phyloP scores from a whole-genome alignment of 805 yeast species.

The Spathaspora girioi region DNA sequence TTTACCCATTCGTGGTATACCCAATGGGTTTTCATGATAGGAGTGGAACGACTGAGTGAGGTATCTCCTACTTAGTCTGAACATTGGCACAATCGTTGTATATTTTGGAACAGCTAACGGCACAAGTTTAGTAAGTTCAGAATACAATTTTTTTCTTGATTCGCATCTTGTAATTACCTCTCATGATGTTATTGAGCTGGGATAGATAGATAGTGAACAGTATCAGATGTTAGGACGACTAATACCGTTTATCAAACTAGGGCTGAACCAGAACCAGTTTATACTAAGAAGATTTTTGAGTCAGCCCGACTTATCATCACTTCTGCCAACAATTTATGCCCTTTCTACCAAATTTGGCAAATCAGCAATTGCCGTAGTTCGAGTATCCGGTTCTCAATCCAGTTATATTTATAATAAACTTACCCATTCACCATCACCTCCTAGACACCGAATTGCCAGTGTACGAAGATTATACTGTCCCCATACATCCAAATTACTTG shows the following conservation, averaged over 20 bases:
- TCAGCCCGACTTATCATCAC: neutral
- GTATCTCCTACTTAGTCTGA: neutral
- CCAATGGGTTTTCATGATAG: slow-evolving; percentile 39
- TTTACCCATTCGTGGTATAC: slow-evolving; percentile 25
- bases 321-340: slow-evolving; percentile 80
- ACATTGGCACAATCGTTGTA: neutral
- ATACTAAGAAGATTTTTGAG: neutral
- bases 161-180: neutral
- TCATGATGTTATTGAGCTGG: too few relatives aligned
- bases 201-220: neutral
- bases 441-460: slow-evolving; percentile 52
- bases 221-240: neutral
- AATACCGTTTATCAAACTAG: neutral
- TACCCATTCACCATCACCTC: slow-evolving; percentile 36
- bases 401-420: slow-evolving; percentile 41
- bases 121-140: too few relatives aligned
- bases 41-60: neutral
- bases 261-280: neutral
- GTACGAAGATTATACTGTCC: slow-evolving; percentile 56
- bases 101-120: too few relatives aligned
- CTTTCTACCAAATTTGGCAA: slow-evolving; percentile 77
- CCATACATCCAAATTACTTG: slow-evolving; percentile 45
- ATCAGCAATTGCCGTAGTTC: slow-evolving; percentile 82
- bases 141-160: neutral
- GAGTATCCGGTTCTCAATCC: slow-evolving; percentile 75